Evolutionary conservation across 768 basidiomycete genomes (phyloP).

Genomic region (Lactarius evosmus): DNA sequence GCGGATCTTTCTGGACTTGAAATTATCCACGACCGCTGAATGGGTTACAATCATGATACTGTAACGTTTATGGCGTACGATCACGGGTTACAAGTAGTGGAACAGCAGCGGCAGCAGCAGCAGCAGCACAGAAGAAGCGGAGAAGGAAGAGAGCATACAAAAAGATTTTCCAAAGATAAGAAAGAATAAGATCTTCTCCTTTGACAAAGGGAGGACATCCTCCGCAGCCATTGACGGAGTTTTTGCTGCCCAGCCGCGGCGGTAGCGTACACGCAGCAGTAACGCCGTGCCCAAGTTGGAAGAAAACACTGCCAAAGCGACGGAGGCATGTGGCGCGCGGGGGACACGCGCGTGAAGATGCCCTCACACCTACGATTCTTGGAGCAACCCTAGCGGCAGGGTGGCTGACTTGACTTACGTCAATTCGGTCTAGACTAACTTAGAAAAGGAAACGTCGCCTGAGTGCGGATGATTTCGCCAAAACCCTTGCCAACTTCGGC

Average conservation of each 20-base stretch:
- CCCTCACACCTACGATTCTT: not conserved
- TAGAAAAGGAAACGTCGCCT: no score
- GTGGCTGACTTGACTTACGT: not conserved
- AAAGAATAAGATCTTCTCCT: not conserved
- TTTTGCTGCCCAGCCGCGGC: not conserved
- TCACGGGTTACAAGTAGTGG: not conserved
- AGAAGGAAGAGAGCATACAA: not conserved
- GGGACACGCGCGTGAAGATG: not conserved
- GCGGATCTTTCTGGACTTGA: constrained; percentile 4
- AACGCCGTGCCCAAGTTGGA: not conserved
- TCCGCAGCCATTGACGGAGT: not conserved
- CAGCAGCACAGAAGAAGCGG: not conserved
- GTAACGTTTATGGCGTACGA: no score
- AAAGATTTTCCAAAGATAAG: not conserved
- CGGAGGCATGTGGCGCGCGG: not conserved
- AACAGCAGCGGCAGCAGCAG: not conserved
- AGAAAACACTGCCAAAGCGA: not conserved
- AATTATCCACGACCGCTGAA: not conserved
- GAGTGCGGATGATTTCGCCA: no score
- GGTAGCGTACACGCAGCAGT: not conserved
- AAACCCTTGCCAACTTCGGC: not conserved
- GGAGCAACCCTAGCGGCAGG: no score
- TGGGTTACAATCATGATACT: not conserved
- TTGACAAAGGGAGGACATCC: not conserved
- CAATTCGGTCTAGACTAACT: not conserved